Base-by-base conservation (phyloP, 2,329 filamentous ascomycete genomes). In the Trichoderma sp. region DNA sequence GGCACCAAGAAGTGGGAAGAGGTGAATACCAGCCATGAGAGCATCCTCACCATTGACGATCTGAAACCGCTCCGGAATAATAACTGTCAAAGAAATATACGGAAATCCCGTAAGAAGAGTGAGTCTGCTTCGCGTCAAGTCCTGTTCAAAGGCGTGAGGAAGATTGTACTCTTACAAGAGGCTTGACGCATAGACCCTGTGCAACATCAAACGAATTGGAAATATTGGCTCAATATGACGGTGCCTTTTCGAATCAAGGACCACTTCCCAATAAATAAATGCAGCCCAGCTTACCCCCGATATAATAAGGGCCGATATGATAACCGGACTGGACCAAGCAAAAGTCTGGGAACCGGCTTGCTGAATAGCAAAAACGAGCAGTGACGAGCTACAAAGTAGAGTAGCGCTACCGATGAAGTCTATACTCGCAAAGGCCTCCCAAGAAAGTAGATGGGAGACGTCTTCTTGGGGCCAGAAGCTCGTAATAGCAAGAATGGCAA, bases 31-130 rank as follows among this genome's bases (percentile, higher is more conserved):
- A 0, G 90, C 89, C 79, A 86, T 85, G 29, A 91, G 84, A 0
- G 88, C 85, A 38, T 82, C 86, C 66, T 91, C 86, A 6, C 83
- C 84, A 77, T 91, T 88, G 71, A 91, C 87, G 50, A 92, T 88
- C 76, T 92, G 90, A 67, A 91, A 90, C 7, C 89, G 84, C 77
- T 92, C 89, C 0, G 91, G 90, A 5, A 92, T 85, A 38, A 88
- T 86, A 74, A 91, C 87, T 14, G 89, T 87, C n/a, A 91, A 85
- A 5, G 88, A 84, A 27, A 92, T 87, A 76, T 91, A 91, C 0
- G 88, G 85, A 69, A 89, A 90, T 2, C 90, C 90, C 0, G 88
- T 88, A 21, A 91, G 84, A 18, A 91, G 82, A 3, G 89, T 91
- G 31, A 88, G 86, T 18, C 89, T 90, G 4, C 5, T 33, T n/a